phyloP scores from a whole-genome alignment of 2,329 filamentous ascomycete species.

The Colletotrichum salicis region DNA sequence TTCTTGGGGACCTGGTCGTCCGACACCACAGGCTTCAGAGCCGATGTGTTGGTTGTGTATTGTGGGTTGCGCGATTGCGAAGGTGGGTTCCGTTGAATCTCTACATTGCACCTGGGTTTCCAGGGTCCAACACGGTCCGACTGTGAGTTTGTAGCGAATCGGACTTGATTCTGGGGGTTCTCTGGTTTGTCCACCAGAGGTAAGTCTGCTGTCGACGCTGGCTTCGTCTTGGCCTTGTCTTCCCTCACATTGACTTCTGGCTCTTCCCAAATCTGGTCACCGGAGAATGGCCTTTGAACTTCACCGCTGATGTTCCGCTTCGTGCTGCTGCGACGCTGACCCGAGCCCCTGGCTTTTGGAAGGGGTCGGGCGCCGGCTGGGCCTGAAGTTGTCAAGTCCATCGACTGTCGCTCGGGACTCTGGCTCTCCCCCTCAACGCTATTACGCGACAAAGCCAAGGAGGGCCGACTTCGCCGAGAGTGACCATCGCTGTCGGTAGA shows the following conservation, averaged over 20 bases:
- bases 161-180: constrained; percentile 69
- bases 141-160: constrained; percentile 60
- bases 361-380: neutral
- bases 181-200: constrained; percentile 59
- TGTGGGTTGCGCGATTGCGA: constrained; percentile 83
- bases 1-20: constrained; percentile 67
- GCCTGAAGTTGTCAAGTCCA: constrained; percentile 37
- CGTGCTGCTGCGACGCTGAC: constrained; percentile 71
- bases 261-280: constrained; percentile 91
- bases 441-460: constrained; percentile 34
- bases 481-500: constrained; percentile 60
- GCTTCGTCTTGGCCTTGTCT: constrained; percentile 38
- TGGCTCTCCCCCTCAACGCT: constrained; percentile 3
- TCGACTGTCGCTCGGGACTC: constrained; percentile 36
- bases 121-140: constrained; percentile 51
- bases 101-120: constrained; percentile 53
- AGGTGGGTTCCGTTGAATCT: constrained; percentile 87
- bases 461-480: constrained; percentile 46
- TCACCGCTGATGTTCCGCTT: constrained; percentile 78
- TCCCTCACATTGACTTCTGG: constrained; percentile 62
- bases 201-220: neutral
- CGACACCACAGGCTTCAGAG: constrained; percentile 42
- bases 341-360: constrained; percentile 25
- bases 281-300: constrained; percentile 73
- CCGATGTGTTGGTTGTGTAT: constrained; percentile 76